Percentiles rank a stretch among this genome's conserved stretches.
Evolutionary conservation across 306 rosid species (phyloP).

Genomic region (Acacia confusa): DNA sequence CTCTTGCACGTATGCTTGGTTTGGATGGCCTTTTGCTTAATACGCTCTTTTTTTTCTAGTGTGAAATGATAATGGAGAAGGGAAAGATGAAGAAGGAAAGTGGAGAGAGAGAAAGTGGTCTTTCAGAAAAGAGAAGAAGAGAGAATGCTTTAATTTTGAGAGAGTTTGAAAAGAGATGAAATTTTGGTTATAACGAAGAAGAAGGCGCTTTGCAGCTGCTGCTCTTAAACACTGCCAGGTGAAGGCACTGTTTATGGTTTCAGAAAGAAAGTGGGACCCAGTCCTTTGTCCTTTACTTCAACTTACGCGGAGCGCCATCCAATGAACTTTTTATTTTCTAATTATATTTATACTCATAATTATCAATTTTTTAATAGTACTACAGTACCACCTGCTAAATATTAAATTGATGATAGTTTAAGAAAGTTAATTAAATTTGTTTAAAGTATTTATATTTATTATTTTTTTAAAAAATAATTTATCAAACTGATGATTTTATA

Average conservation of each 20-base stretch:
- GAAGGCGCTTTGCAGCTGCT: constrained; percentile 52
- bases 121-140: constrained; percentile 5
- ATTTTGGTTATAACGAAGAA: constrained; percentile 22
- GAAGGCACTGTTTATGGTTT: neutral
- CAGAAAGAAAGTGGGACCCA: constrained; percentile 40
- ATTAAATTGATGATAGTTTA: too few species aligned
- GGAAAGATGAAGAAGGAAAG: neutral
- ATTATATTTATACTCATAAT: neutral
- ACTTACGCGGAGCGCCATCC: constrained; percentile 31
- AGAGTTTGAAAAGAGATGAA: neutral
- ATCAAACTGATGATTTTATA: too few species aligned
- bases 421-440: too few species aligned
- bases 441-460: too few species aligned
- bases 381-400: too few species aligned
- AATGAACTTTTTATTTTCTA: neutral
- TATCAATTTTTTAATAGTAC: too few species aligned
- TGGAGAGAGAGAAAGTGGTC: constrained; percentile 10
- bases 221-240: constrained; percentile 49
- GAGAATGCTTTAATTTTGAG: neutral
- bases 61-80: constrained; percentile 13
- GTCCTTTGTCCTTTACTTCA: constrained; percentile 36
- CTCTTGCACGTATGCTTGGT: constrained; percentile 37
- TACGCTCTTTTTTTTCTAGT: neutral
- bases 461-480: too few species aligned
- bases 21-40: constrained; percentile 18